Conservation (phyloP, 169 alveolate genomes). For the Amoebophrya sp. region DNA sequence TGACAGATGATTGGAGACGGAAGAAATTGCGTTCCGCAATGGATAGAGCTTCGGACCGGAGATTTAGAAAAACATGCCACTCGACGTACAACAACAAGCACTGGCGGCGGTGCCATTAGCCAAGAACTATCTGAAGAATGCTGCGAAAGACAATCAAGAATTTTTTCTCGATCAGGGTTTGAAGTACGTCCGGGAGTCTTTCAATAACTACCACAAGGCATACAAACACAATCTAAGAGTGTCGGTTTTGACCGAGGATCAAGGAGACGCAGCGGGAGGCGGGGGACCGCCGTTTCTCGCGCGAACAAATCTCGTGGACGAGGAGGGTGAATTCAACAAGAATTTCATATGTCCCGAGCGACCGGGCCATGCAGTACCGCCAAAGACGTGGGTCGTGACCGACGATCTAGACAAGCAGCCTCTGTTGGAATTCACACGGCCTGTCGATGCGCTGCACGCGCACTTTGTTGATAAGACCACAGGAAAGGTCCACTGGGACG, state of each 20-base stretch:
- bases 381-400: background rate
- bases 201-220: background rate
- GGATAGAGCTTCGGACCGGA: too few species aligned
- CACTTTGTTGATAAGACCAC: background rate
- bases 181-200: background rate
- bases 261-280: too few species aligned
- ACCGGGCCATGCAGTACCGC: background rate
- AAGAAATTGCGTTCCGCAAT: too few species aligned
- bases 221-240: background rate
- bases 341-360: background rate
- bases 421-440: background rate
- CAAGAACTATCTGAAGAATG: too few species aligned
- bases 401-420: background rate
- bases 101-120: too few species aligned
- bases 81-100: too few species aligned
- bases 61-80: too few species aligned
- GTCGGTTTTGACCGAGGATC: background rate
- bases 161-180: background rate
- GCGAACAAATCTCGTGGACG: background rate
- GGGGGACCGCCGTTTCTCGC: too few species aligned
- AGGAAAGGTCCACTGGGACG: constrained; percentile 22
- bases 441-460: background rate
- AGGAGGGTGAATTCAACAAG: background rate
- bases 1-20: too few species aligned
- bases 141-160: too few species aligned